Percentiles rank a stretch among this genome's conserved stretches.
Evolutionary conservation across 352 stramenopile genomes (phyloP).

Genomic region (Pythium dissimile): DNA sequence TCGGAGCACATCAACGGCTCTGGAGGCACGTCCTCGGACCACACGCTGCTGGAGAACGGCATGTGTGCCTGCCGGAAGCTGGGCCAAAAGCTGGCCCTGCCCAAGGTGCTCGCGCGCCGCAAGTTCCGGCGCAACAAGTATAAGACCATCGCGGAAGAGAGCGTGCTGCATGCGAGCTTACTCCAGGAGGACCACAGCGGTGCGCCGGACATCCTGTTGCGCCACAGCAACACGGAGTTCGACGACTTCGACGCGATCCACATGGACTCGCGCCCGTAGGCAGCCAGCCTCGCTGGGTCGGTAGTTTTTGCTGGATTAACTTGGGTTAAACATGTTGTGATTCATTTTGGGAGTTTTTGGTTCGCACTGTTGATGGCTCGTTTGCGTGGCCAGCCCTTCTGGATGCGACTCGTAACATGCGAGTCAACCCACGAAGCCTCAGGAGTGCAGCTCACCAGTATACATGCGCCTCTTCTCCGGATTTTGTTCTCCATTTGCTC

Average conservation of each 20-base stretch:
- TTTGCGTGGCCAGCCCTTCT: too few relatives aligned
- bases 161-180: constrained; percentile 30
- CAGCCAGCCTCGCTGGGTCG: too few relatives aligned
- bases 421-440: too few relatives aligned
- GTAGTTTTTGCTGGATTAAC: too few relatives aligned
- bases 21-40: constrained; percentile 36
- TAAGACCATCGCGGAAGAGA: constrained; percentile 18
- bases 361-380: too few relatives aligned
- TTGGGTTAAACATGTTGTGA: too few relatives aligned
- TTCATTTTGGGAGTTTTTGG: too few relatives aligned
- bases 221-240: constrained; percentile 29
- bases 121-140: constrained; percentile 9
- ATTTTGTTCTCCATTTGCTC: background rate
- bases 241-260: constrained; percentile 41
- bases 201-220: constrained; percentile 17
- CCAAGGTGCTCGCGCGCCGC: constrained; percentile 22
- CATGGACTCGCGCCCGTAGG: constrained; percentile 4
- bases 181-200: constrained; percentile 33
- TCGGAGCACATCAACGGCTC: constrained; percentile 24
- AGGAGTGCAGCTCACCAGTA: constrained; percentile 4
- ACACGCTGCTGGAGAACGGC: constrained; percentile 31
- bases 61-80: constrained; percentile 46
- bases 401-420: too few relatives aligned
- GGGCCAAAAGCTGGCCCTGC: constrained; percentile 41
- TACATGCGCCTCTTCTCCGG: background rate